Evolutionary conservation across 2,329 filamentous ascomycete genomes (phyloP).

Genomic region (Aspergillus pseudonomiae): DNA sequence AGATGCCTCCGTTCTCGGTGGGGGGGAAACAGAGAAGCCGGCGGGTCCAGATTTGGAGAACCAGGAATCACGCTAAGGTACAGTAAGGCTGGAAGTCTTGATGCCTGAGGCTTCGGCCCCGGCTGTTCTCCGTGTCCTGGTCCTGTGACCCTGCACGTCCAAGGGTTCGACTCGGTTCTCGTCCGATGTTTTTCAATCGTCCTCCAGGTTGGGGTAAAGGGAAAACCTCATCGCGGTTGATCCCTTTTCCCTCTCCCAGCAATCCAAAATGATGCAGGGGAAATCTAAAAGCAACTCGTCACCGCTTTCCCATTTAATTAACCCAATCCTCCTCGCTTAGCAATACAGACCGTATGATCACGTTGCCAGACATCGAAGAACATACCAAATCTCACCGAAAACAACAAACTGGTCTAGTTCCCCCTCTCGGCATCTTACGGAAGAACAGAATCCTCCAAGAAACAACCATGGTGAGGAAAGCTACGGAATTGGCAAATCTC

Average conservation of each 20-base stretch:
- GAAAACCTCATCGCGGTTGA: neutral
- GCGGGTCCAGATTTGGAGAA: constrained; percentile 12
- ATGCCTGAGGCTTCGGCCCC: neutral
- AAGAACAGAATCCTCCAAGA: neutral
- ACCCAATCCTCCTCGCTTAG: neutral
- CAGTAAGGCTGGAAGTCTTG: neutral
- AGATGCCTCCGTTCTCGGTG: constrained; percentile 9
- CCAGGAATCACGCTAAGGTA: neutral
- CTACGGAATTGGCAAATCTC: neutral
- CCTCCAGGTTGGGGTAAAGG: neutral
- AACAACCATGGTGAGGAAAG: neutral
- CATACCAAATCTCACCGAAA: neutral
- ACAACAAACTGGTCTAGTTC: neutral
- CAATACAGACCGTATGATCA: neutral
- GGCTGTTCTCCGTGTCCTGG: neutral
- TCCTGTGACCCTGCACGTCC: neutral
- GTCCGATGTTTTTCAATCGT: neutral
- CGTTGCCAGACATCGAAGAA: neutral
- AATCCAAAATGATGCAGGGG: neutral
- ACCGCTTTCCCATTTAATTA: neutral
- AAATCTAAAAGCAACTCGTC: neutral
- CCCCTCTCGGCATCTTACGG: constrained; percentile 4
- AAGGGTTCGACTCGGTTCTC: constrained; percentile 1
- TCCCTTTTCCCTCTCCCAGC: neutral
- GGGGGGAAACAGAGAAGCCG: constrained; percentile 2